Percentiles rank a stretch among this genome's conserved stretches.
Conservation (phyloP, 768 basidiomycete species). For the Podaxis mareebaensis region DNA sequence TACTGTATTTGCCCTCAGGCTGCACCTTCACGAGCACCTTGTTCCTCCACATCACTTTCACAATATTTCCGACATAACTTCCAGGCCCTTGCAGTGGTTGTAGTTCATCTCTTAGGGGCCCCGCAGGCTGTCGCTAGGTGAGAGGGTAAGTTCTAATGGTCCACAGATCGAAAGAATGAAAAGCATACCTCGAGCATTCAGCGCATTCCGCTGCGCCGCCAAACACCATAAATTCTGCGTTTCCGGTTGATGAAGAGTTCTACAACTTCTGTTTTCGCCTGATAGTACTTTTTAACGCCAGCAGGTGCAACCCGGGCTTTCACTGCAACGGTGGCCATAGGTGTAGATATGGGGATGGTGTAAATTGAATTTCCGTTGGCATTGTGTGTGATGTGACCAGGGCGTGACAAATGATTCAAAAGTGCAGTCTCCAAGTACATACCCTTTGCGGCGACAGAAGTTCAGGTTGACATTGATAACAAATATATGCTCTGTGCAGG, state of each 20-base stretch:
- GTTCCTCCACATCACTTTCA: slow-evolving; percentile 99
- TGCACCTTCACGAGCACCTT: slow-evolving; percentile 98
- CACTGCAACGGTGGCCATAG: slow-evolving; percentile 36
- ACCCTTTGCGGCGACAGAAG: too few species aligned
- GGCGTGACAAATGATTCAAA: too few species aligned
- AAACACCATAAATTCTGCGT: slow-evolving; percentile 93
- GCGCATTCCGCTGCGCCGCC: slow-evolving; percentile 95
- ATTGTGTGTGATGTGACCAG: background rate
- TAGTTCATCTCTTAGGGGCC: slow-evolving; percentile 87
- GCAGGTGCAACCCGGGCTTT: slow-evolving; percentile 32
- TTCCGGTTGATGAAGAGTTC: slow-evolving; percentile 92
- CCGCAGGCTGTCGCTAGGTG: slow-evolving; percentile 47
- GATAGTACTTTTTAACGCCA: too few species aligned
- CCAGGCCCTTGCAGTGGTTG: slow-evolving; percentile 84
- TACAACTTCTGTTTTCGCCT: slow-evolving; percentile 92
- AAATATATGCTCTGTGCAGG: too few species aligned
- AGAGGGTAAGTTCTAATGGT: background rate
- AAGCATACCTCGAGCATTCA: slow-evolving; percentile 84
- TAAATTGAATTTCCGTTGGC: background rate
- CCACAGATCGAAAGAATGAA: background rate
- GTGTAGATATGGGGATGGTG: background rate
- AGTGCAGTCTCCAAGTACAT: too few species aligned
- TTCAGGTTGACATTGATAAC: too few species aligned
- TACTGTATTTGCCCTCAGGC: slow-evolving; percentile 99
- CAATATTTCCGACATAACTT: slow-evolving; percentile 94